Evolutionary conservation across 768 basidiomycete species (phyloP).

Genomic region (Pulveroboletus sp.): DNA sequence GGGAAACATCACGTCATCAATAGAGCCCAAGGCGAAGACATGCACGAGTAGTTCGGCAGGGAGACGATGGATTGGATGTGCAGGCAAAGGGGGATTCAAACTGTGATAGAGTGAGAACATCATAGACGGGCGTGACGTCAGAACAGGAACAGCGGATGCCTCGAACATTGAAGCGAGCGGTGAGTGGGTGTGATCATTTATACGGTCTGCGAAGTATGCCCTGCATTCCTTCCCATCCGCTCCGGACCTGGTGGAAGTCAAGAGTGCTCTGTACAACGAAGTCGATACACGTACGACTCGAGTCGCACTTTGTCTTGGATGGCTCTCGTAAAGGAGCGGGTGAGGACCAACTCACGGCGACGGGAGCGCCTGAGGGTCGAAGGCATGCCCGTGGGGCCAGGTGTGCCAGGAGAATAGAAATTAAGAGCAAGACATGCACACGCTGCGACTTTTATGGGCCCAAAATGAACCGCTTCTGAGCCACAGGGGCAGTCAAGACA

Average conservation of each 20-base stretch:
- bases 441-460: constrained; percentile 28
- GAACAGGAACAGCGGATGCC: constrained; percentile 11
- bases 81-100: constrained; percentile 20
- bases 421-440: constrained; percentile 10
- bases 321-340: constrained; percentile 47
- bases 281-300: constrained; percentile 28
- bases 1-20: constrained; percentile 55
- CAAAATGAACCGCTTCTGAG: constrained; percentile 16
- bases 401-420: constrained; percentile 13
- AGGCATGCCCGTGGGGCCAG: constrained; percentile 34
- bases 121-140: constrained; percentile 28
- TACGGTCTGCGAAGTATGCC: constrained; percentile 18
- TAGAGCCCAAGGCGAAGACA: constrained; percentile 58
- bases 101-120: constrained; percentile 23
- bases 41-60: constrained; percentile 62
- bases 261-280: neutral
- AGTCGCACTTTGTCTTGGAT: constrained; percentile 40
- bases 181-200: constrained; percentile 16
- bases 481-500: constrained; percentile 30
- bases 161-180: constrained; percentile 14
- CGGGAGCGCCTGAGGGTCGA: constrained; percentile 44
- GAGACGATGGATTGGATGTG: constrained; percentile 53
- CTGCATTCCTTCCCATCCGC: constrained; percentile 22
- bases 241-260: constrained; percentile 13
- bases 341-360: constrained; percentile 44